Evolutionary conservation across 805 yeast species (phyloP).

Genomic region (Sporopachydermia quercuum): DNA sequence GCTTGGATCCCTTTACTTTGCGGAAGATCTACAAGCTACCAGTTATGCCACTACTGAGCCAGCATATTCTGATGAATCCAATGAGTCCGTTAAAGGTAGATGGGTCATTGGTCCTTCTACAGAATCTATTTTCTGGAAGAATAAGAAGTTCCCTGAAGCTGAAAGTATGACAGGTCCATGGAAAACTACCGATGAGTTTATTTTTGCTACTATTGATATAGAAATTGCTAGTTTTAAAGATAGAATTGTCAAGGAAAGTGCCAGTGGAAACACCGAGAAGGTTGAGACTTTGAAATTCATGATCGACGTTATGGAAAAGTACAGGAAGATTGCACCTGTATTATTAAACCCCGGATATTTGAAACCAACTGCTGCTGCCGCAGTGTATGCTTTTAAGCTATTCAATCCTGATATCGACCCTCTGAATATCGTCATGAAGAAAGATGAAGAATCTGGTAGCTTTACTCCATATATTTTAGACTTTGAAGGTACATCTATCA

Average conservation of each 20-base stretch:
- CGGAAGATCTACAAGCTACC: constrained; percentile 37
- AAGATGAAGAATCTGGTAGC: constrained; percentile 17
- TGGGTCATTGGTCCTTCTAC: constrained; percentile 88
- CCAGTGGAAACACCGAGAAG: constrained; percentile 22
- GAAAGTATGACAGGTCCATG: constrained; percentile 67
- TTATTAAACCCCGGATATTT: constrained; percentile 37
- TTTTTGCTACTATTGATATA: constrained; percentile 46
- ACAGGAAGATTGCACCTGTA: constrained; percentile 37
- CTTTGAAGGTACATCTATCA: constrained; percentile 66
- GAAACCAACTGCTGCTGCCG: constrained; percentile 37
- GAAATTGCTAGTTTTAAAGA: constrained; percentile 48
- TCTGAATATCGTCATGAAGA: constrained; percentile 54
- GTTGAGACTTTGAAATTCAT: constrained; percentile 28
- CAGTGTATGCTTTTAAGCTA: constrained; percentile 53
- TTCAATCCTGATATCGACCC: constrained; percentile 83
- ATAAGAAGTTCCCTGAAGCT: constrained; percentile 23
- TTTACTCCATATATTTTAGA: constrained; percentile 44
- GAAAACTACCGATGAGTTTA: constrained; percentile 48
- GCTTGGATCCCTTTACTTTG: constrained; percentile 74
- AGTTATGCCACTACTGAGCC: constrained; percentile 18
- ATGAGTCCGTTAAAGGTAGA: constrained; percentile 39
- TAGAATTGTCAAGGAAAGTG: constrained; percentile 39
- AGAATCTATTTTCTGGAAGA: constrained; percentile 66
- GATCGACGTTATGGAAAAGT: constrained; percentile 43
- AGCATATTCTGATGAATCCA: constrained; percentile 49